Conservation (phyloP, 306 rosid genomes). For the Inga oerstediana region DNA sequence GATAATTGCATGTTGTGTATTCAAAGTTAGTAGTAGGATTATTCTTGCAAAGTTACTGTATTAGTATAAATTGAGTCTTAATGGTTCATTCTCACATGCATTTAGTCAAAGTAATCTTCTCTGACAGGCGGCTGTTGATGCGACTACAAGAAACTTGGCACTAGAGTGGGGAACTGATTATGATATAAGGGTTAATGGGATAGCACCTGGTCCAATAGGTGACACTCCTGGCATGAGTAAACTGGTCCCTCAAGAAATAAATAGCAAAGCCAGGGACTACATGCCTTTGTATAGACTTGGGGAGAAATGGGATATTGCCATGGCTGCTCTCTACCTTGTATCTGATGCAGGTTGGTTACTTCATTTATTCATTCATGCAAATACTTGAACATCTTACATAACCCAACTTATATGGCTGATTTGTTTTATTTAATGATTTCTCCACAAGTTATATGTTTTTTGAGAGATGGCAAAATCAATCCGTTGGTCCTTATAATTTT, state of each 20-base stretch:
- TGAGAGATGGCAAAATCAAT: not conserved
- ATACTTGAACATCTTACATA: not conserved
- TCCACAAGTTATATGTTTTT: not conserved
- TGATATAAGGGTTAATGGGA: conserved; percentile 91
- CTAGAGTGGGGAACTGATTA: conserved; percentile 95
- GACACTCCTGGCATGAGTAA: conserved; percentile 90
- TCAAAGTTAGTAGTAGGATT: not conserved
- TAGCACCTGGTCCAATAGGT: conserved; percentile 92
- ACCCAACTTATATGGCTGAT: not conserved
- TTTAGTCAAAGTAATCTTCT: conserved; percentile 7
- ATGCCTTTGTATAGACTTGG: conserved; percentile 75
- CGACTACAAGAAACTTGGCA: conserved; percentile 92
- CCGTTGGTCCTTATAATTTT: not conserved
- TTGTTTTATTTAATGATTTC: conserved; percentile 8
- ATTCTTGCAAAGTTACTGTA: not conserved
- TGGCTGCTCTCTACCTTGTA: conserved; percentile 82
- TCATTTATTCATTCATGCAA: conserved; percentile 2
- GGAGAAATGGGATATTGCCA: conserved; percentile 97
- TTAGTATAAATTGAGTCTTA: not conserved
- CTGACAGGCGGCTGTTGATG: conserved; percentile 91
- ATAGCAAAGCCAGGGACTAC: conserved; percentile 47
- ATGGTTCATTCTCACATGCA: not conserved
- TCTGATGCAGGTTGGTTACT: conserved; percentile 82
- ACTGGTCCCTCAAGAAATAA: conserved; percentile 74
- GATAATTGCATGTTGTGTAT: not conserved